Base-by-base conservation (phyloP, 768 basidiomycete species). In the Rhodocollybia butyracea region DNA sequence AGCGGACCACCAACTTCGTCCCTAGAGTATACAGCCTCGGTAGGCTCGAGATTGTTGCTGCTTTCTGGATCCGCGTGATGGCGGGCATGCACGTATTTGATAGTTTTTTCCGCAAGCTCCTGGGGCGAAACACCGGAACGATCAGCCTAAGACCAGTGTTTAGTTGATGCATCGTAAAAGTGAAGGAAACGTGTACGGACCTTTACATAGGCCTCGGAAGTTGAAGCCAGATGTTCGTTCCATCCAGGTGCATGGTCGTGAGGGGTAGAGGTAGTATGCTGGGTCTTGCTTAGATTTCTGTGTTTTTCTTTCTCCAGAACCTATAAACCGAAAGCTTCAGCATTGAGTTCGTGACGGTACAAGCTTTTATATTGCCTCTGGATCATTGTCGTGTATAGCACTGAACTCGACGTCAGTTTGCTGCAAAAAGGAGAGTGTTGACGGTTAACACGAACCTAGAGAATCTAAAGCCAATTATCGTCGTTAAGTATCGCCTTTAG, bases 371-470 rank as follows among this genome's bases (percentile, higher is more conserved):
- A 13, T 2, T 38, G 46, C 53, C 42, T 54, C 19, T 13, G 53
- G 53, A 22, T 54, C 53, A 38, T 54, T 54, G 41, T 54, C 53
- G 31, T 54, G 53, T 43, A 54, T 54, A 22, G 53, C 34, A 22
- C 53, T 54, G 41, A 15, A 21, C 5, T n/a, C 36, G 21, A 38
- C 15, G 17, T 50, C 34, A 50, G 22, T 5, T 3, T 12, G 38
- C 2, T 5, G 8, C 21, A 21, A 5, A 46, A 17, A 17, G 5
- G 27, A 11, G 5, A 27, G 17, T 2, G 22, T 17, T 40, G n/a
- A n/a, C 34, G 13, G 8, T 5, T 2, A 21, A 6, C 13, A 50
- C 48, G 24, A 12, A 50, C 48, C 48, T 50, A 17, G 19, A 36
- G 15, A 13, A 29, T 45, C 43, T 45, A n/a, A 13, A 29, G 3